A percentile compares a stretch with the other conserved stretches of the same genome.
Evolutionary conservation across 2,329 filamentous ascomycete genomes (phyloP).

Genomic region (Sordariomycetes sp.): DNA sequence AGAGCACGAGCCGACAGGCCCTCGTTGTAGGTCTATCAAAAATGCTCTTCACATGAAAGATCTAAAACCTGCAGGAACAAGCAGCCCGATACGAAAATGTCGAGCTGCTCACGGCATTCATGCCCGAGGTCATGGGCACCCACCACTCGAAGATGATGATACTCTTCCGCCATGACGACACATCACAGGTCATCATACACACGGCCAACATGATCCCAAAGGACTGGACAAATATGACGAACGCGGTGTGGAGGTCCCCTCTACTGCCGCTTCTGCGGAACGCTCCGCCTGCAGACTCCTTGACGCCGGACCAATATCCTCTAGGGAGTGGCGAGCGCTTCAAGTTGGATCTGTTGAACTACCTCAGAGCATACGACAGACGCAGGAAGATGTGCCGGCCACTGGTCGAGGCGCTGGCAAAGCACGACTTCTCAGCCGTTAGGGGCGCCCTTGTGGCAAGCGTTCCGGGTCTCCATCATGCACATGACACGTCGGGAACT

Average conservation of each 20-base stretch:
- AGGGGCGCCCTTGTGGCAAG: slow-evolving; percentile 69
- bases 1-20: slow-evolving; percentile 47
- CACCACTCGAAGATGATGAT: slow-evolving; percentile 85
- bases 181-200: slow-evolving; percentile 72
- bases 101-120: slow-evolving; percentile 61
- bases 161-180: slow-evolving; percentile 68
- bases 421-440: slow-evolving; percentile 62
- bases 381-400: slow-evolving; percentile 40
- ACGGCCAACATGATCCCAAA: slow-evolving; percentile 86
- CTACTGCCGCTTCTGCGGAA: slow-evolving; percentile 39
- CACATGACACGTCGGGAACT: slow-evolving; percentile 37
- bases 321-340: slow-evolving; percentile 59
- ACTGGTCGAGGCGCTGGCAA: slow-evolving; percentile 47
- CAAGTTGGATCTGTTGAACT: slow-evolving; percentile 65
- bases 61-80: slow-evolving; percentile 37
- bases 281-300: background rate
- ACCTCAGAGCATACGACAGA: slow-evolving; percentile 60
- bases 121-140: slow-evolving; percentile 79
- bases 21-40: slow-evolving; percentile 40
- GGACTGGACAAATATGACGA: slow-evolving; percentile 84
- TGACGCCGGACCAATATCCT: slow-evolving; percentile 3
- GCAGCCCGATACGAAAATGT: slow-evolving; percentile 58
- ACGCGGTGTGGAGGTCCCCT: slow-evolving; percentile 74
- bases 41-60: background rate
- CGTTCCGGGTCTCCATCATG: slow-evolving; percentile 58